Base-by-base conservation (phyloP, 2,329 filamentous ascomycete genomes). In the Xylariaceae sp. region DNA sequence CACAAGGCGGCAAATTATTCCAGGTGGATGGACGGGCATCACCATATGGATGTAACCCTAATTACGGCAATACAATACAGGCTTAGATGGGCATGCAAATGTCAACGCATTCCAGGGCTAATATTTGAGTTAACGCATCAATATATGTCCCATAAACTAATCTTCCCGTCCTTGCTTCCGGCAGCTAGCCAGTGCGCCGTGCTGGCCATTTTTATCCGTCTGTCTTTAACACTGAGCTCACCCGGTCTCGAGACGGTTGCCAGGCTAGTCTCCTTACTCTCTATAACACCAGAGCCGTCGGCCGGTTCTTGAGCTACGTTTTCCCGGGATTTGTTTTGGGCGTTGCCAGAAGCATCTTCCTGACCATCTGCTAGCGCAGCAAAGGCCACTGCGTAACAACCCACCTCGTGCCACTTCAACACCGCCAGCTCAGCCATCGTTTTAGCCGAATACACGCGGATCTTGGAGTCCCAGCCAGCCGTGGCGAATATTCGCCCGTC, bases 101-200 rank as follows among this genome's bases (percentile, higher is more conserved):
- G n/a, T 6, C 26, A 7, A n/a, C 18, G 18, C 19, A 32, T 45
- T 40, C 30, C 29, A 34, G 21, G 15, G 13, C 19, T 21, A 18
- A 9, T 15, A 10, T 19, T 21, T 16, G 26, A 40, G 16, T 6
- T 19, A 26, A 4, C 15, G 5, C n/a, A 41, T 74, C 65, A 92
- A 70, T 94, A 99, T 54, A 97, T 85, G 73, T 96, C 89, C 94
- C 94, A 99, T 62, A 99, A 74, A 67, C 90, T 95, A 58, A 97
- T 83, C 69, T 95, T 96, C 16, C 92, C 94, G 73, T 97, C 94
- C 70, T 97, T 99, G 51, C 89, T 88, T 1, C 94, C 94, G 1
- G 84, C 89, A 16, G 87, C 94, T 48, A 97, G 70, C 92, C 92
- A 97, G 70, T 97, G 92, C 21, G 86, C 87, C 47, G 75, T 76